Percentiles rank a stretch among this genome's conserved stretches.
Conservation (phyloP, 495 filamentous ascomycete species). For the Xylona heveae region DNA sequence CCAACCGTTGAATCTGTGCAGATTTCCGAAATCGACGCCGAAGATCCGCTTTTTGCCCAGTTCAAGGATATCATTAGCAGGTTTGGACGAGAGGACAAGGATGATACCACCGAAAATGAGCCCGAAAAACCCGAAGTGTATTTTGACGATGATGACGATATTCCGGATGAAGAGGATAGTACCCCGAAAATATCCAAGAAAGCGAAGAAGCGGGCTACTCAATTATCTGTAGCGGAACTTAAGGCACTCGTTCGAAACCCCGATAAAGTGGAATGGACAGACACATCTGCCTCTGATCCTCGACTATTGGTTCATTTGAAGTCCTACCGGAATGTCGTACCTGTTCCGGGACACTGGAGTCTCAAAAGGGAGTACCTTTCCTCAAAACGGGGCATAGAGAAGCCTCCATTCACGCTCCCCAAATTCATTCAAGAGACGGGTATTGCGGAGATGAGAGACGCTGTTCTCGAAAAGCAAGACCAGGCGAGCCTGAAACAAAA, state of each 20-base stretch:
- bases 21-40: constrained; percentile 23
- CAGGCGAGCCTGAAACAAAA: constrained; percentile 82
- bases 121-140: constrained; percentile 73
- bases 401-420: constrained; percentile 74
- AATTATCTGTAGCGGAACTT: constrained; percentile 82
- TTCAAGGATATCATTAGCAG: constrained; percentile 62
- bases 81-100: constrained; percentile 30
- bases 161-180: constrained; percentile 61
- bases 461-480: constrained; percentile 85
- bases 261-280: constrained; percentile 93
- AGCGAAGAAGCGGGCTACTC: constrained; percentile 72
- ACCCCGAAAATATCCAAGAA: constrained; percentile 70
- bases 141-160: constrained; percentile 71
- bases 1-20: background rate
- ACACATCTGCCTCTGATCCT: constrained; percentile 81
- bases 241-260: constrained; percentile 82
- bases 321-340: constrained; percentile 84
- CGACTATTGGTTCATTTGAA: constrained; percentile 84
- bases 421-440: constrained; percentile 97
- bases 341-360: constrained; percentile 84
- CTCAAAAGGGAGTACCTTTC: constrained; percentile 93
- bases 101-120: constrained; percentile 38
- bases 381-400: constrained; percentile 88
- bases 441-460: constrained; percentile 94
- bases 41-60: constrained; percentile 61